Conservation (phyloP, 192 early-diverging fungal species). For the Backusella mclennaniae region DNA sequence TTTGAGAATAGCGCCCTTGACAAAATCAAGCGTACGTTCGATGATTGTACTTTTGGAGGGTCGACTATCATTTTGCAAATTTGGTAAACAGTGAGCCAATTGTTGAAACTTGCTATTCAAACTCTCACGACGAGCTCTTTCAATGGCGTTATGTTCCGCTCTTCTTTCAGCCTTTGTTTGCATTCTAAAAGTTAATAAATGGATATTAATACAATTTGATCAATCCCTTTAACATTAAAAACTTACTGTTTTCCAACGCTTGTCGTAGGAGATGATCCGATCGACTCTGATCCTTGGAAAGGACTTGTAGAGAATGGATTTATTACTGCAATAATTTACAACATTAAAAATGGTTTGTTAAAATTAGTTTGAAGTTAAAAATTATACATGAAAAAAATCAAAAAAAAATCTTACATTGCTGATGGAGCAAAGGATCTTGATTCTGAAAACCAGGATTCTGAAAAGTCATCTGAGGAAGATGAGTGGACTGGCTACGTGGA, state of each 20-base stretch:
- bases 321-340: background rate
- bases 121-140: slow-evolving; percentile 74
- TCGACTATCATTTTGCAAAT: slow-evolving; percentile 64
- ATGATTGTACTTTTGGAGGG: slow-evolving; percentile 80
- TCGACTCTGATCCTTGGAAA: slow-evolving; percentile 2
- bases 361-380: background rate
- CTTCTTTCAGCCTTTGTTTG: slow-evolving; percentile 38
- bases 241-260: background rate
- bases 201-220: background rate
- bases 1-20: slow-evolving; percentile 7
- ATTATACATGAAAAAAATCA: background rate
- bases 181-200: background rate
- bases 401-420: slow-evolving; percentile 3
- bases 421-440: background rate
- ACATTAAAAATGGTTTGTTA: background rate
- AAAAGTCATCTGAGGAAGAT: slow-evolving; percentile 2
- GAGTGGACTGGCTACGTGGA: background rate
- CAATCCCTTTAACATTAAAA: background rate
- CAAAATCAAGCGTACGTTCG: slow-evolving; percentile 69
- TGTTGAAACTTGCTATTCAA: slow-evolving; percentile 81
- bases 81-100: slow-evolving; percentile 69
- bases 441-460: background rate
- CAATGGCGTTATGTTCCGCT: slow-evolving; percentile 81
- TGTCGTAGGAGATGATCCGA: background rate
- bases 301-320: background rate